Base-by-base conservation (phyloP, 805 yeast species). In the Candida silvicultrix region DNA sequence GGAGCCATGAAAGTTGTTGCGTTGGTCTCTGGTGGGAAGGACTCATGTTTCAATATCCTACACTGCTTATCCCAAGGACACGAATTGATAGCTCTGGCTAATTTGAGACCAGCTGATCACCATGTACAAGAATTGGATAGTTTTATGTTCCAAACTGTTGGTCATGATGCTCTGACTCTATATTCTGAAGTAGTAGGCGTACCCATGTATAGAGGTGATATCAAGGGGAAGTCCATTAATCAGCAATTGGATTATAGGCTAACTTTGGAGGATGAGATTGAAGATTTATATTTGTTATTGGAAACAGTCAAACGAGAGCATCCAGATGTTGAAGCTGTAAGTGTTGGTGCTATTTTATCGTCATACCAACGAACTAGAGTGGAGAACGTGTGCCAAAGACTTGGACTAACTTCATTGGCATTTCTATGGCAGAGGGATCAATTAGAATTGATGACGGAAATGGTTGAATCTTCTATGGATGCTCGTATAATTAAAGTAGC, bases 1-100 rank as follows among this genome's bases (percentile, higher is more conserved):
- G n/a, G n/a, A n/a, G n/a, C n/a, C n/a, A 92, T 94, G 99, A 89
- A 89, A 63, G 87, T 90, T 59, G 86, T 89, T 31, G 99, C 96
- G 0, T 71, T 94, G 20, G 81, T 94, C 0, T 87, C 96, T 1
- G 99, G 99, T 5, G 99, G 99, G 0, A 94, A 94, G 59, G 99
- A 94, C 63, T 90, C 97, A 9, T 89, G 90, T 67, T 94, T 77
- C 64, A 94, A 90, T 60, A 80, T 92, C 15, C 67, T 89, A 35
- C 96, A 94, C 60, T 89, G 98, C 58, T 61, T 86, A n/a, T 73
- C 77, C 3, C 80, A 85, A 44, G 96, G 95, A 14, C 99, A 94
- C 66, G 86, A 87, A 55, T 68, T 94, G 6, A 78, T 78, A 0
- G 97, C 96, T 1, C 65, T 92, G 41, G 98, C 89, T 0, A 94